phyloP scores from a whole-genome alignment of 2,329 filamentous ascomycete genomes.

The Penicillium thymicola region DNA sequence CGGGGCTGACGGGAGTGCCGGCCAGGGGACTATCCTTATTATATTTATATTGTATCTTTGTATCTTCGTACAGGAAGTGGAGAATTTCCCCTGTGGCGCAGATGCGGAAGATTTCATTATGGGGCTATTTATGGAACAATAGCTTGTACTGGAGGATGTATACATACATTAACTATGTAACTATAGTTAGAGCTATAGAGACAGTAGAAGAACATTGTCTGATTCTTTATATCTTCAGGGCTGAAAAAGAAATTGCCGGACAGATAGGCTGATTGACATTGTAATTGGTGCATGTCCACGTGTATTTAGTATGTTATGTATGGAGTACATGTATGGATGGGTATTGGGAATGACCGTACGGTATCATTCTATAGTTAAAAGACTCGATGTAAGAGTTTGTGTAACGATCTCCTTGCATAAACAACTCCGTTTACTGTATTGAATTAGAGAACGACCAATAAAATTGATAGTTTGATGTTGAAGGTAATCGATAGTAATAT shows the following conservation, averaged over 20 bases:
- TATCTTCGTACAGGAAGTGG: neutral
- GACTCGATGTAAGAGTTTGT: neutral
- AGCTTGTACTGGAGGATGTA: neutral
- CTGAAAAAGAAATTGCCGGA: neutral
- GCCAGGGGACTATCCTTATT: neutral
- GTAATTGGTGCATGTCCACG: neutral
- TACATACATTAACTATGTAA: no score
- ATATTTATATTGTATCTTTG: neutral
- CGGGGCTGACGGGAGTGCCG: neutral
- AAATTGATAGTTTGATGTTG: neutral
- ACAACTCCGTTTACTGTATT: neutral
- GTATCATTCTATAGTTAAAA: neutral
- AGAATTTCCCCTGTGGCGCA: slow-evolving; percentile 7
- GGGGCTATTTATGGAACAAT: slow-evolving; percentile 4
- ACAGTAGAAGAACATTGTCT: neutral
- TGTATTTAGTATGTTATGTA: neutral
- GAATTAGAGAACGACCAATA: neutral
- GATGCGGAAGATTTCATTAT: neutral
- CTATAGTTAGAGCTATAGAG: neutral
- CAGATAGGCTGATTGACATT: neutral
- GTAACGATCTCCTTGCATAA: neutral
- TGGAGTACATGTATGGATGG: neutral
- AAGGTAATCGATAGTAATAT: neutral
- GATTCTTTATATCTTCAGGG: neutral
- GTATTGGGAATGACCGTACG: neutral